Evolutionary conservation across 345 rosid genomes (phyloP), one percentile per base, ranked within the genome.

Genomic region (Ricinus communis): DNA sequence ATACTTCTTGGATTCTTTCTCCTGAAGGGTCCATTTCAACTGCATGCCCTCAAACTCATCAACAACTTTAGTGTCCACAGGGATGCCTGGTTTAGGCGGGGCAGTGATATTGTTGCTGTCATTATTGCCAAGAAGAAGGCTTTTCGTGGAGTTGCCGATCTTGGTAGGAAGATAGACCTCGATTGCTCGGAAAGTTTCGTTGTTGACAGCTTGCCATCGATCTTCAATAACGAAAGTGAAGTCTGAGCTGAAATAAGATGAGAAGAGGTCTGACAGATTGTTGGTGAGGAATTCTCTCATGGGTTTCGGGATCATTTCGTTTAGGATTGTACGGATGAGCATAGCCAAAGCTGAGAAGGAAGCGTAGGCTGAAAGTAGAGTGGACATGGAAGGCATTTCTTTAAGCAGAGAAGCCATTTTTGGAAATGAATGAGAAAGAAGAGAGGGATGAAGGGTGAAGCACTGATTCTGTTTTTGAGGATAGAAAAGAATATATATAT

Each of bases 211-310:
- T 41, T 82, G 70, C 83, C 83, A 82, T 15, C 79, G 79, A 15
- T 82, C 81, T 63, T 82, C 83, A 5, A 82, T 74, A 4, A 82
- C 24, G 64, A 76, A 79, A 28, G 77, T 79, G 68, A 77, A 82
- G 22, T 74, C 72, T 0, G 77, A 70, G 31, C 70, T 53, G 72
- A 82, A 73, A 67, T 62, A 58, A 47, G 41, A 4, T 6, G 72
- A 40, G 19, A 62, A 47, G 14, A 70, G 21, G 8, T 79, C 75
- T 0, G 75, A 59, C 14, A 46, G 16, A 5, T 74, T 74, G 2
- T 36, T 13, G 19, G 65, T 19, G 51, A 59, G 43, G 61, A 43
- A 76, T 0, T 76, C 75, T 11, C 78, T 45, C 71, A 76, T 43
- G 5, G 62, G 55, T 38, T 47, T 33, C 0, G 85, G 85, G 28